These are phyloP conservation scores for Erodium trifolium DNA, from an alignment of 441 rosid species.

Conservation along the genomic window DNA sequence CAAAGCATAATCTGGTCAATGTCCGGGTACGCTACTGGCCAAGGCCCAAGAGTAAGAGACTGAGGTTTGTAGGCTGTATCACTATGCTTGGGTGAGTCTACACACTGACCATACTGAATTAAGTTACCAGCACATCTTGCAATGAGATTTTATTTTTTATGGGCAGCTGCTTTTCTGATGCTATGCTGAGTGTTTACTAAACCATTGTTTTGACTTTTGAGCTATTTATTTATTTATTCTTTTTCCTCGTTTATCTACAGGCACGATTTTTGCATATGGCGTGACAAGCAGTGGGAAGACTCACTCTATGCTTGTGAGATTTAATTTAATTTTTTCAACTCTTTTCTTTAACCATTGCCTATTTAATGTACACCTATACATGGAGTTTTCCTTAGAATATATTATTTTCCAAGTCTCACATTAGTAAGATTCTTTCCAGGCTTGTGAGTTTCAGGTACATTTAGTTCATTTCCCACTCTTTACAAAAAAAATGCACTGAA, in stretches of 20 bases:
- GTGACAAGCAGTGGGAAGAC: slow-evolving; percentile 99
- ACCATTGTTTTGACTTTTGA: background rate
- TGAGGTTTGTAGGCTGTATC: background rate
- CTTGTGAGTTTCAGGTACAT: background rate
- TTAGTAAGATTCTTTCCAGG: background rate
- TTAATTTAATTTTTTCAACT: background rate
- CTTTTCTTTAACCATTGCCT: slow-evolving; percentile 9
- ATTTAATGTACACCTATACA: background rate
- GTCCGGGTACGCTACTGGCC: background rate
- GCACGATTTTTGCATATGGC: slow-evolving; percentile 97
- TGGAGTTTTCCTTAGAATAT: no score
- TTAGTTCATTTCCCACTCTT: background rate
- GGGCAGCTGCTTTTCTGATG: background rate
- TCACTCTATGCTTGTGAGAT: slow-evolving; percentile 97
- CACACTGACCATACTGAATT: background rate
- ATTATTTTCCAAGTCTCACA: background rate
- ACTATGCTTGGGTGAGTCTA: background rate
- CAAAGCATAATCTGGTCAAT: background rate
- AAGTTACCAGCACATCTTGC: slow-evolving; percentile 9
- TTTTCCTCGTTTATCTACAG: slow-evolving; percentile 35
- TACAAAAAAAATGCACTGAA: background rate
- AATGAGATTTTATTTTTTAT: slow-evolving; percentile 7
- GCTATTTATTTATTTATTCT: slow-evolving; percentile 17
- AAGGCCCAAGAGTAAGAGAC: background rate
- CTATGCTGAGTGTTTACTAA: slow-evolving; percentile 9